Evolutionary conservation across 2,329 filamentous ascomycete genomes (phyloP).

Genomic region (Apiospora saccharicola): DNA sequence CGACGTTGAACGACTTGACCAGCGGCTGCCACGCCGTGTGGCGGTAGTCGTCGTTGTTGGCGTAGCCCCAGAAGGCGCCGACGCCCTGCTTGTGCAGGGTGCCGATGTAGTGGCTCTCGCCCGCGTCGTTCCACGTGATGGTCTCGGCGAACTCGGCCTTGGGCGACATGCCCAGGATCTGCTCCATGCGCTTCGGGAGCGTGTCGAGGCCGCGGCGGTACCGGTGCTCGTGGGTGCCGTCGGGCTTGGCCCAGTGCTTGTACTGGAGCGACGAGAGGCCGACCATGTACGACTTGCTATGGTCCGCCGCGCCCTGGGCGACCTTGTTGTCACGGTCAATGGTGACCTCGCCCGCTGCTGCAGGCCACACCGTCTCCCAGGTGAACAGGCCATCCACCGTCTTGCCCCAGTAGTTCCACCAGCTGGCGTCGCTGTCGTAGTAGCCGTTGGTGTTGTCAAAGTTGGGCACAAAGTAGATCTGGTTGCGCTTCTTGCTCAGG

Average conservation of each 20-base stretch:
- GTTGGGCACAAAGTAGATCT: constrained; percentile 19
- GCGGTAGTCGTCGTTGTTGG: constrained; percentile 17
- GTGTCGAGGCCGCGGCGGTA: constrained; percentile 20
- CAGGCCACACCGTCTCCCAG: constrained; percentile 11
- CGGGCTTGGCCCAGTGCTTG: constrained; percentile 14
- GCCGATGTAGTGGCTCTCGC: constrained; percentile 21
- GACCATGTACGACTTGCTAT: constrained; percentile 15
- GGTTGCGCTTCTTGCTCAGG: constrained; percentile 7
- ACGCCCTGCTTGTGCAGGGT: constrained; percentile 20
- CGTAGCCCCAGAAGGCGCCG: constrained; percentile 20
- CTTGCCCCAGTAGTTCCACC: constrained; percentile 20
- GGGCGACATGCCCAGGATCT: constrained; percentile 18
- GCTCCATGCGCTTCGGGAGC: constrained; percentile 18
- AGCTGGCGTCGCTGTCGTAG: constrained; percentile 12
- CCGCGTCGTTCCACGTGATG: constrained; percentile 11
- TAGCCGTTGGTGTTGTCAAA: constrained; percentile 14
- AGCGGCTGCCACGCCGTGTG: constrained; percentile 22
- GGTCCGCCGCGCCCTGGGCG: background rate
- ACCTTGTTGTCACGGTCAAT: background rate
- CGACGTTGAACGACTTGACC: constrained; percentile 12
- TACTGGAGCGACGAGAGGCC: constrained; percentile 15
- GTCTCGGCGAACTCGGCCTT: constrained; percentile 20
- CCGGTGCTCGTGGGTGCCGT: background rate
- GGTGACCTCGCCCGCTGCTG: background rate
- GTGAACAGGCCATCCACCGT: constrained; percentile 18